Evolutionary conservation across 257 asterid species (phyloP).

Genomic region (Jacaranda mimosifolia): DNA sequence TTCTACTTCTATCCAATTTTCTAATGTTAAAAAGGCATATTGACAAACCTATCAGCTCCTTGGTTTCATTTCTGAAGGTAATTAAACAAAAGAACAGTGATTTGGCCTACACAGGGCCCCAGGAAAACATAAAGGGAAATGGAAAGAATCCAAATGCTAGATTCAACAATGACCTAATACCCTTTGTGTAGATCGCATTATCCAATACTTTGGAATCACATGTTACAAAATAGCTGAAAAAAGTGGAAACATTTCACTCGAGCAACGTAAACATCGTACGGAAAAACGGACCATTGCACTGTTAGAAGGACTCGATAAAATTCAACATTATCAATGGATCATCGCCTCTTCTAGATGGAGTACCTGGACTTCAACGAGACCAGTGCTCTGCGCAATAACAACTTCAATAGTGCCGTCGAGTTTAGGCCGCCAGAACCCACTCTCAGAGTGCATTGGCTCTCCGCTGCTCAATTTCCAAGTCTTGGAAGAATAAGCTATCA

Average conservation of each 20-base stretch:
- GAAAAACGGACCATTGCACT: neutral
- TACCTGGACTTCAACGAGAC: slow-evolving; percentile 80
- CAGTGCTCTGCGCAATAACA: slow-evolving; percentile 85
- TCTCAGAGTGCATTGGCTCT: slow-evolving; percentile 81
- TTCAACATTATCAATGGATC: neutral
- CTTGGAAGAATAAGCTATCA: slow-evolving; percentile 69
- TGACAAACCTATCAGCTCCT: neutral
- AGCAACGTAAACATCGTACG: neutral
- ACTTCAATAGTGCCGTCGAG: slow-evolving; percentile 71
- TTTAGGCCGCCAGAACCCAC: slow-evolving; percentile 77
- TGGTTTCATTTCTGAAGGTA: neutral
- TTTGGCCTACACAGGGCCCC: too few relatives aligned
- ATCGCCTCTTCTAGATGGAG: neutral
- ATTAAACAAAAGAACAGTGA: too few relatives aligned
- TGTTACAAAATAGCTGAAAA: neutral
- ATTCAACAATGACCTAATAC: neutral
- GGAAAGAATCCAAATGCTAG: neutral
- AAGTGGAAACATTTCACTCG: neutral
- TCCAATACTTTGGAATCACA: neutral
- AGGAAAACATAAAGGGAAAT: neutral
- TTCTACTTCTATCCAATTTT: slow-evolving; percentile 6
- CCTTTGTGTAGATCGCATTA: neutral
- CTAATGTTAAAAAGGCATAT: neutral
- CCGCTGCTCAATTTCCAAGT: slow-evolving; percentile 72
- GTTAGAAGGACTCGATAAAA: neutral